These are phyloP conservation scores for Pichia sp. DNA, from an alignment of 1,139 yeast species.

Conservation along the genomic window DNA sequence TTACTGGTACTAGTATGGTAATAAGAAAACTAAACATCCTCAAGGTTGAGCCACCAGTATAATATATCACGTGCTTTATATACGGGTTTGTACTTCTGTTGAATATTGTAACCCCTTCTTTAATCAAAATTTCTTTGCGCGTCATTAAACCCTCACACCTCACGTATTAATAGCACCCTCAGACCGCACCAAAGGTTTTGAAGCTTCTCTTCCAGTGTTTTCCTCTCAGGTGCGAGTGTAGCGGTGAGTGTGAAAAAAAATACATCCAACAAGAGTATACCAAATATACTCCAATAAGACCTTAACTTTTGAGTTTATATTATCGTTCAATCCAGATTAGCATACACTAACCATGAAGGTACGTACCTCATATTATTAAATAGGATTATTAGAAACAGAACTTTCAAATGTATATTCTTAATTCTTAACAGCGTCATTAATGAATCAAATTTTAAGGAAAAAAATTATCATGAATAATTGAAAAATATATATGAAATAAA, in stretches of 20 bases:
- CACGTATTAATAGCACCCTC: neutral
- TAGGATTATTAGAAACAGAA: neutral
- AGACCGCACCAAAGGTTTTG: neutral
- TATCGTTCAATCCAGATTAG: conserved; percentile 13
- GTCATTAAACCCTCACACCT: neutral
- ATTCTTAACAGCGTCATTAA: neutral
- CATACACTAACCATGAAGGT: conserved; percentile 23
- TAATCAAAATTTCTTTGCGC: neutral
- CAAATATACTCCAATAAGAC: neutral
- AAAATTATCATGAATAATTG: neutral
- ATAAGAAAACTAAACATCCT: too few species aligned
- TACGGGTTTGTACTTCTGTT: too few species aligned
- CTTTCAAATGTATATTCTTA: neutral
- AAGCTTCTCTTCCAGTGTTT: neutral
- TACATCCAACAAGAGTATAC: neutral
- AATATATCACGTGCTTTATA: too few species aligned
- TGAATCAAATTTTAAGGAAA: neutral
- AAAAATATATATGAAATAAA: neutral
- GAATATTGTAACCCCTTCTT: too few species aligned
- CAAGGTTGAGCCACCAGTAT: too few species aligned
- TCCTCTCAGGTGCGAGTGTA: neutral
- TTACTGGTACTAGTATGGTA: too few species aligned
- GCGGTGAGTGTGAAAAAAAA: conserved; percentile 3
- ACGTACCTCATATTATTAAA: conserved; percentile 8
- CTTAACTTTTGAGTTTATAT: neutral